These are phyloP conservation scores for Hygrophila difformis DNA, from an alignment of 257 asterid genomes.

Conservation along the genomic window DNA sequence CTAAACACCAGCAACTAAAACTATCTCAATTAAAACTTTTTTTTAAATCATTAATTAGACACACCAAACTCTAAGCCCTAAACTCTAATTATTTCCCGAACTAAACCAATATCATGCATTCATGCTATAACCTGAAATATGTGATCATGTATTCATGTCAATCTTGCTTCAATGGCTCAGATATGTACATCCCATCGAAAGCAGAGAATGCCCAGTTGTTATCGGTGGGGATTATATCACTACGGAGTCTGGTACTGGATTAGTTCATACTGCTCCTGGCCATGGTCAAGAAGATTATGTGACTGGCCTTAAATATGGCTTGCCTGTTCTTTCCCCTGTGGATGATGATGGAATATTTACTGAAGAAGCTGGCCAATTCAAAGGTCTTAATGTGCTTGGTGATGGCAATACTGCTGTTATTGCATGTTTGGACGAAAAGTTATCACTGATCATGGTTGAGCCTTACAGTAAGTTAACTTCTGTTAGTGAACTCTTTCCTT, in stretches of 20 bases:
- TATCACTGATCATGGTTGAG: slow-evolving; percentile 77
- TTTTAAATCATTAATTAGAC: too few relatives aligned
- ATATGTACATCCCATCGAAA: slow-evolving; percentile 76
- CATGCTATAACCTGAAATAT: slow-evolving; percentile 1
- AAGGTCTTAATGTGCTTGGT: slow-evolving; percentile 85
- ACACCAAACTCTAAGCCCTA: too few relatives aligned
- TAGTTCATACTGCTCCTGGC: slow-evolving; percentile 99
- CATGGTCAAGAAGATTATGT: slow-evolving; percentile 95
- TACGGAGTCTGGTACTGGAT: slow-evolving; percentile 95
- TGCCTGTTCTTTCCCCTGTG: slow-evolving; percentile 85
- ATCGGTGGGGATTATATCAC: slow-evolving; percentile 94
- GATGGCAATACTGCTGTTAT: slow-evolving; percentile 80
- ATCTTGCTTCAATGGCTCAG: slow-evolving; percentile 29
- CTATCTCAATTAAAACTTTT: too few relatives aligned
- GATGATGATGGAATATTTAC: slow-evolving; percentile 88
- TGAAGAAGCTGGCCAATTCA: slow-evolving; percentile 86
- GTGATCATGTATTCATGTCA: slow-evolving; percentile 8
- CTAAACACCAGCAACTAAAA: too few relatives aligned
- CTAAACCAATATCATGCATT: too few relatives aligned
- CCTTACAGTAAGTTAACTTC: slow-evolving; percentile 74
- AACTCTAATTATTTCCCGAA: too few relatives aligned
- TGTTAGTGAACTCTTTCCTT: slow-evolving; percentile 6
- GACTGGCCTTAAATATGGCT: slow-evolving; percentile 80
- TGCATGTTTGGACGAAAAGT: slow-evolving; percentile 62
- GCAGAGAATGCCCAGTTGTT: slow-evolving; percentile 80